phyloP scores from a whole-genome alignment of 2,329 filamentous ascomycete genomes.

The Ilyonectria destructans region DNA sequence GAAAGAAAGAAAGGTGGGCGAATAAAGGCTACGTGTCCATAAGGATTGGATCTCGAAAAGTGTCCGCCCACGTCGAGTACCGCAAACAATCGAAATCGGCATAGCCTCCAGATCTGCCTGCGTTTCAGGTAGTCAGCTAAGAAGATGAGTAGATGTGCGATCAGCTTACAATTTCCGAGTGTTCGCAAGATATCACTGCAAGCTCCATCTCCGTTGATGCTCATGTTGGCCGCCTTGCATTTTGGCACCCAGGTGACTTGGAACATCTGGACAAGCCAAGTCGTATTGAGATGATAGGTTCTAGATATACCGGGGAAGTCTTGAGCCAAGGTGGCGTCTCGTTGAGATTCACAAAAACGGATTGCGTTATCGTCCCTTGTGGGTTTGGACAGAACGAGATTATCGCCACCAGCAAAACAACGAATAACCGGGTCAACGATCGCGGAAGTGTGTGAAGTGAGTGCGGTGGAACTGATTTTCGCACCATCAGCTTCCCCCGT shows the following conservation, averaged over 20 bases:
- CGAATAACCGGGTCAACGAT: background rate
- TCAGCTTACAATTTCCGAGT: conserved; percentile 3
- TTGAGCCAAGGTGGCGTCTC: background rate
- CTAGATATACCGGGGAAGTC: background rate
- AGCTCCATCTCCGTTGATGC: background rate
- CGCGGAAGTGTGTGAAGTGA: background rate
- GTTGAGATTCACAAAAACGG: background rate
- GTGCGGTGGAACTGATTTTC: background rate
- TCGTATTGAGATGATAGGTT: background rate
- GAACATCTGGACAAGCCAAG: background rate
- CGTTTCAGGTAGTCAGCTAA: conserved; percentile 2
- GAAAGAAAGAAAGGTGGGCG: background rate
- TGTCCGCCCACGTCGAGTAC: background rate
- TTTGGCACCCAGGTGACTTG: background rate
- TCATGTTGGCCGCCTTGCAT: background rate
- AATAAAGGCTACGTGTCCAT: background rate
- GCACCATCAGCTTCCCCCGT: background rate
- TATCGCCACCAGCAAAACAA: conserved; percentile 1
- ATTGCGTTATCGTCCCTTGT: background rate
- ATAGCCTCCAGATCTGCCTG: background rate
- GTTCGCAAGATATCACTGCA: background rate
- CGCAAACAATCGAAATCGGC: background rate
- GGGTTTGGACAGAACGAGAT: background rate
- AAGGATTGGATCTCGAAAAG: background rate
- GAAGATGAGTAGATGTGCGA: background rate